These are phyloP conservation scores for Salix exigua DNA, from an alignment of 345 rosid species.

Conservation along the genomic window DNA sequence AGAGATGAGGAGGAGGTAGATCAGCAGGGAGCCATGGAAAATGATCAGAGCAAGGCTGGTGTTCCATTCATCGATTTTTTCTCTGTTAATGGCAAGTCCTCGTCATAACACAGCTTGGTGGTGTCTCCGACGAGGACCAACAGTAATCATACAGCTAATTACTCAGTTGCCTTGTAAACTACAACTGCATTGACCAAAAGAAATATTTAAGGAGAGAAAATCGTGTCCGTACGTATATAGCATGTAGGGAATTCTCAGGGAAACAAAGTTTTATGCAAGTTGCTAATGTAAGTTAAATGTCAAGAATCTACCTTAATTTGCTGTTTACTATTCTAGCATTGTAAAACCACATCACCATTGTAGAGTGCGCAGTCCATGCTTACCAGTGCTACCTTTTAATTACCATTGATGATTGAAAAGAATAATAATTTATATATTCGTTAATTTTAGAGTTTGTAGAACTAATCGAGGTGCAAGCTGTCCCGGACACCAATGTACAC, in stretches of 20 bases:
- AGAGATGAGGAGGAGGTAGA: constrained; percentile 52
- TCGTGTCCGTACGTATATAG: background rate
- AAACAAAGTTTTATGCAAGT: background rate
- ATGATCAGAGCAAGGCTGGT: constrained; percentile 19
- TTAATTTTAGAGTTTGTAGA: no score
- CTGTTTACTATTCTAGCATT: background rate
- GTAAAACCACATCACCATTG: background rate
- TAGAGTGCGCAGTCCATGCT: background rate
- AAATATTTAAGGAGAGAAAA: background rate
- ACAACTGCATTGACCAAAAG: background rate
- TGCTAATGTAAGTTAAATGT: background rate
- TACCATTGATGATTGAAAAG: background rate
- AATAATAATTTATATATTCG: no score
- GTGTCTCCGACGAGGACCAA: background rate
- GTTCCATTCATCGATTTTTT: constrained; percentile 60
- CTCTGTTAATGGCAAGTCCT: constrained; percentile 33
- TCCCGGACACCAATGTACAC: no score
- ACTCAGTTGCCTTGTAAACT: background rate
- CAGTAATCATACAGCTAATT: background rate
- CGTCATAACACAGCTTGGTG: background rate
- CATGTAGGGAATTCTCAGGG: background rate
- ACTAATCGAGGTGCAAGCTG: no score
- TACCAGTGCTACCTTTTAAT: background rate
- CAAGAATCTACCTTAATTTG: background rate
- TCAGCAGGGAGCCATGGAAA: constrained; percentile 39